phyloP scores from a whole-genome alignment of 106 monocot species.

The Gastrodia elata region DNA sequence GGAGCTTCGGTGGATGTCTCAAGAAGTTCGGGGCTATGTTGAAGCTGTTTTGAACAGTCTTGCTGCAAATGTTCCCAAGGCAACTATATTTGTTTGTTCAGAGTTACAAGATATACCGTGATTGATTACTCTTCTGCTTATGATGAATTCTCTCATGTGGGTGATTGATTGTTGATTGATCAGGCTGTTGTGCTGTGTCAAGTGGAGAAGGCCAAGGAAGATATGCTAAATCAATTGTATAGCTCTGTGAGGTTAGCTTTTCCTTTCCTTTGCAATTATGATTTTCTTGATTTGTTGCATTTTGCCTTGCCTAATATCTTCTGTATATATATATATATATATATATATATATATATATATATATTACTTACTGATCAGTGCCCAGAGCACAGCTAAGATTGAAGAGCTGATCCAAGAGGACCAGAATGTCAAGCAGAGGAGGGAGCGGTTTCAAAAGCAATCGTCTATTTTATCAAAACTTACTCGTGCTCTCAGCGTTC shows the following conservation, averaged over 20 bases:
- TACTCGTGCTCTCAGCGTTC: constrained; percentile 75
- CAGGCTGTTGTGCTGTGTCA: constrained; percentile 93
- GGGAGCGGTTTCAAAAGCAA: constrained; percentile 66
- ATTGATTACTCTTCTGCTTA: not conserved
- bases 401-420: constrained; percentile 90
- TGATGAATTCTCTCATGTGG: not conserved
- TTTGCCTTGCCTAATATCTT: no score
- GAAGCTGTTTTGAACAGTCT: constrained; percentile 98
- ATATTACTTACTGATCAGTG: constrained; percentile 31
- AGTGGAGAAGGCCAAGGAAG: constrained; percentile 99
- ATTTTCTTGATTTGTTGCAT: no score
- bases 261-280: no score
- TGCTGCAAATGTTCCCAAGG: constrained; percentile 96
- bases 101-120: no score
- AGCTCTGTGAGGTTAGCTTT: constrained; percentile 66
- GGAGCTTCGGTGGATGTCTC: constrained; percentile 98
- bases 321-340: no score
- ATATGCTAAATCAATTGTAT: constrained; percentile 97
- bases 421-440: constrained; percentile 72
- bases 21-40: constrained; percentile 98
- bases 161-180: constrained; percentile 19
- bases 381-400: constrained; percentile 69
- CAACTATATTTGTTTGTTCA: constrained; percentile 8
- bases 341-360: no score
- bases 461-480: constrained; percentile 87